Evolutionary conservation across 495 filamentous ascomycete genomes (phyloP).

Genomic region (Aspergillus wentii): DNA sequence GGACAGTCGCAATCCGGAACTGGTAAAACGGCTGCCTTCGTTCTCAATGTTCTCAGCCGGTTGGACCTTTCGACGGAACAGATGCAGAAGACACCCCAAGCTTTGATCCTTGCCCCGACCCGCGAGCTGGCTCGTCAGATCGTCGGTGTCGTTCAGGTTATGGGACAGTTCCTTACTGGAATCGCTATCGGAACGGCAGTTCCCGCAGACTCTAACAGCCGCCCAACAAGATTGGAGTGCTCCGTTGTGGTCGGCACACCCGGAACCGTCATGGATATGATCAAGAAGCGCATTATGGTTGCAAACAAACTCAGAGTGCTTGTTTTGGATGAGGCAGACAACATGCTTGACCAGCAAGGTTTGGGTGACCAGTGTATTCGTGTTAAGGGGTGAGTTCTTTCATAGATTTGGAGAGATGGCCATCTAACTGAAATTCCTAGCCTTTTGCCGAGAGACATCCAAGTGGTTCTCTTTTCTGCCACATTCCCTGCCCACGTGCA

Average conservation of each 20-base stretch:
- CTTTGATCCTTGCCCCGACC: conserved; percentile 84
- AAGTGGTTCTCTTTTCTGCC: conserved; percentile 92
- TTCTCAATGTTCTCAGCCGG: conserved; percentile 82
- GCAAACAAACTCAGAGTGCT: conserved; percentile 64
- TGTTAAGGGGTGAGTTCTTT: conserved; percentile 66
- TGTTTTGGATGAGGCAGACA: conserved; percentile 91
- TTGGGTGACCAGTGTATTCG: conserved; percentile 91
- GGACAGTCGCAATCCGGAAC: conserved; percentile 98
- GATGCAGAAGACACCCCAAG: conserved; percentile 61
- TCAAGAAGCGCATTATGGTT: conserved; percentile 66
- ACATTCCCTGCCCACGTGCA: conserved; percentile 88
- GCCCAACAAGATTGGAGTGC: conserved; percentile 56
- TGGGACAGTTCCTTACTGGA: conserved; percentile 75
- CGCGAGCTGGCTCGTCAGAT: conserved; percentile 96
- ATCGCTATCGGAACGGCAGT: conserved; percentile 74
- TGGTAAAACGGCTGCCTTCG: conserved; percentile 96
- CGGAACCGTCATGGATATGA: conserved; percentile 83
- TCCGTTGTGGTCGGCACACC: conserved; percentile 90
- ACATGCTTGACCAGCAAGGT: conserved; percentile 93
- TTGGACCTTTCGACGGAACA: conserved; percentile 62
- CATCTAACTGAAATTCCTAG: conserved; percentile 36
- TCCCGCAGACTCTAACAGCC: conserved; percentile 61
- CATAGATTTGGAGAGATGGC: conserved; percentile 2
- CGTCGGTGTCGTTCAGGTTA: conserved; percentile 68
- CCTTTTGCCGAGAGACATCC: conserved; percentile 62